Conservation (phyloP, 257 asterid genomes). For the Coffea eugenioides region DNA sequence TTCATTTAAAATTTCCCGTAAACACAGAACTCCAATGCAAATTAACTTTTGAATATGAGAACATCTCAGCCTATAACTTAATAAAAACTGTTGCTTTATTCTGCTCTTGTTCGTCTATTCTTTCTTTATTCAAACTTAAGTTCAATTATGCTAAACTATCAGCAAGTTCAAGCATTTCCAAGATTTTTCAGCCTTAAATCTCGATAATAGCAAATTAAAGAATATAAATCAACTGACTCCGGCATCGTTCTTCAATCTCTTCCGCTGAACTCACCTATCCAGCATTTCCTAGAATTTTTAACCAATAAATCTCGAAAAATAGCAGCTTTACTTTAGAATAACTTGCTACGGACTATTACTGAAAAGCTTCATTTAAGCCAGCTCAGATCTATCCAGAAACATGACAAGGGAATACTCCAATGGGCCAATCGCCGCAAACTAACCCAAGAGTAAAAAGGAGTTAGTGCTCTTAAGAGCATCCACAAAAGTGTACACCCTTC, state of each 20-base stretch:
- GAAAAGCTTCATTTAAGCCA: constrained; percentile 14
- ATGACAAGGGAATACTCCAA: constrained; percentile 26
- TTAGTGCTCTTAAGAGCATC: background rate
- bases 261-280: background rate
- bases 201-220: background rate
- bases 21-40: background rate
- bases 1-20: background rate
- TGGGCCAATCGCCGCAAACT: constrained; percentile 20
- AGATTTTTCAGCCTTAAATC: too few species aligned
- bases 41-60: background rate
- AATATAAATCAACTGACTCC: background rate
- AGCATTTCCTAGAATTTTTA: background rate
- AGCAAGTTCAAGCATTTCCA: background rate
- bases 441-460: constrained; percentile 19
- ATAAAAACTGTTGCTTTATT: background rate
- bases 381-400: constrained; percentile 40
- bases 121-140: background rate
- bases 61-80: background rate
- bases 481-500: too few species aligned
- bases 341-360: constrained; percentile 29
- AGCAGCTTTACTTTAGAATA: constrained; percentile 2
- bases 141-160: background rate
- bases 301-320: background rate
- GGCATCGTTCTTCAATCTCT: background rate
- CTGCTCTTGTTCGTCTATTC: too few species aligned